Conservation (phyloP, 768 basidiomycete genomes). For the Tremella yokohamensis region DNA sequence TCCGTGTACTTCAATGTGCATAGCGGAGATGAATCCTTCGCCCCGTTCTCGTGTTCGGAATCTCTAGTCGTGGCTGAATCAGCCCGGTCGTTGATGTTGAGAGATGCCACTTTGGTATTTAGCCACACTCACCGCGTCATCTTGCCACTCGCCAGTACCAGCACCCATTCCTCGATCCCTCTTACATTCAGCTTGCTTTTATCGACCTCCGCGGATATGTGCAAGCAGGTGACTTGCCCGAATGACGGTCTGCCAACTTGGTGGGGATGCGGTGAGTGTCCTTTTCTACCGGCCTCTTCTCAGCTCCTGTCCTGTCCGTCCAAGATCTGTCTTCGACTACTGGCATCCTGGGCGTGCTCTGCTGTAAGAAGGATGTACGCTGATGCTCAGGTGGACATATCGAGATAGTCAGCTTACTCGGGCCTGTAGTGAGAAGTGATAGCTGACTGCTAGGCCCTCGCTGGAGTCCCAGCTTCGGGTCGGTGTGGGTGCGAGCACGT, state of each 20-base stretch:
- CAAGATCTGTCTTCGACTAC: too few species aligned
- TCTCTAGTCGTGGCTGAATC: too few species aligned
- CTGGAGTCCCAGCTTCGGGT: conserved; percentile 37
- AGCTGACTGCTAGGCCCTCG: conserved; percentile 34
- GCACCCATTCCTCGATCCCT: conserved; percentile 4
- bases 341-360: too few species aligned
- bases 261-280: conserved; percentile 51
- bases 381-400: conserved; percentile 39
- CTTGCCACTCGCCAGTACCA: too few species aligned
- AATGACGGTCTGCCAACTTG: conserved; percentile 48
- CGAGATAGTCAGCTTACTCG: conserved; percentile 30
- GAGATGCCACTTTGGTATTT: too few species aligned
- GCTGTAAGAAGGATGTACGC: background rate
- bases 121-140: too few species aligned
- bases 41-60: too few species aligned
- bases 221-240: conserved; percentile 46
- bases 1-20: too few species aligned
- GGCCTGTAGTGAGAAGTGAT: background rate
- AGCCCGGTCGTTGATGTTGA: too few species aligned
- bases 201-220: conserved; percentile 36
- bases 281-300: background rate
- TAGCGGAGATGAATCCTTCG: too few species aligned
- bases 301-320: background rate
- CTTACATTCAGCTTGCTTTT: too few species aligned
- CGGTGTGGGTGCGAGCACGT: conserved; percentile 47